phyloP scores from a whole-genome alignment of 495 filamentous ascomycete genomes.

The Hypoxylon lienhwacheense region DNA sequence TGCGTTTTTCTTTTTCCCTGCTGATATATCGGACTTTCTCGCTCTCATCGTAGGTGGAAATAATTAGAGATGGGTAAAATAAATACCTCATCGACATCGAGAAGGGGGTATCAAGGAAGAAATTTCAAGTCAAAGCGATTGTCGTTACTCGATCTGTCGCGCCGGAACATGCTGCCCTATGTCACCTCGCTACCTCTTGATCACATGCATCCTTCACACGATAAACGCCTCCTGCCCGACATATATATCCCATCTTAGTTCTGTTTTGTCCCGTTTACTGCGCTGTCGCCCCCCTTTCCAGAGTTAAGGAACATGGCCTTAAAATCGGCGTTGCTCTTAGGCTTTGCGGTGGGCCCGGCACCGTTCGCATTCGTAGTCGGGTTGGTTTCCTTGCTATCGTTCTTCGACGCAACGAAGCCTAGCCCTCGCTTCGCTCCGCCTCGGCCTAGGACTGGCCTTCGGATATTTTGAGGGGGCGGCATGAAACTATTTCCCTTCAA shows the following conservation, averaged over 20 bases:
- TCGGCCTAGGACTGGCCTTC: conserved; percentile 59
- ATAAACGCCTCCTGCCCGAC: conserved; percentile 4
- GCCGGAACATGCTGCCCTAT: conserved; percentile 8
- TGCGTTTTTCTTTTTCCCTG: neutral
- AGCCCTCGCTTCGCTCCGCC: conserved; percentile 60
- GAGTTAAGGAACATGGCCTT: conserved; percentile 66
- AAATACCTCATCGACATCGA: too few species aligned
- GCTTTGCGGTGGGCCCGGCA: conserved; percentile 38
- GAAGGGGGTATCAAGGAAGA: conserved; percentile 34
- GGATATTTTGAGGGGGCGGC: conserved; percentile 55
- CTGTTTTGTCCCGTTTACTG: conserved; percentile 6
- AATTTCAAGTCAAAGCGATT: conserved; percentile 29
- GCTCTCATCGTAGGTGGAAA: conserved; percentile 10
- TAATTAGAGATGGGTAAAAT: conserved; percentile 8
- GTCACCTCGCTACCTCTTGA: conserved; percentile 5
- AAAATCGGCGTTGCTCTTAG: conserved; percentile 88
- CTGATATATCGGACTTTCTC: neutral
- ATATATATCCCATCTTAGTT: neutral
- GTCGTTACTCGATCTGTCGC: conserved; percentile 25
- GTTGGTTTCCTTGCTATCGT: conserved; percentile 38
- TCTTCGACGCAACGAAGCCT: conserved; percentile 45
- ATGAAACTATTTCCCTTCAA: conserved; percentile 43
- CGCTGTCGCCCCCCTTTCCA: conserved; percentile 9
- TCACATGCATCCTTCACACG: neutral
- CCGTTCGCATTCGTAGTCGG: conserved; percentile 10